These are phyloP conservation scores for Fusarium nematophilum DNA, from an alignment of 2,329 filamentous ascomycete genomes.

Conservation along the genomic window DNA sequence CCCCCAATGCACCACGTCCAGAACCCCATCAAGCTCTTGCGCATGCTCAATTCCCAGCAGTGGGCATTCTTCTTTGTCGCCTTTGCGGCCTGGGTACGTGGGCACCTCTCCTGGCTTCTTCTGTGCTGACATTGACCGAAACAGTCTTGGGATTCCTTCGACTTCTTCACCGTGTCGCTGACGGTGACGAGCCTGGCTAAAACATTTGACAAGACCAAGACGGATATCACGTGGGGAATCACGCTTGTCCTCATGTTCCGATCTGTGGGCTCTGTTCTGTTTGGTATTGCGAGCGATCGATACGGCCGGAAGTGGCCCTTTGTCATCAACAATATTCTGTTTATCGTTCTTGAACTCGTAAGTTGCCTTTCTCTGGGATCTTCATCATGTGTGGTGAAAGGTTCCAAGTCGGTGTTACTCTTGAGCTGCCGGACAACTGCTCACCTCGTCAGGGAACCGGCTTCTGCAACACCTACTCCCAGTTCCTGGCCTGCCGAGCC, in stretches of 20 bases:
- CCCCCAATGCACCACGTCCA: constrained; percentile 66
- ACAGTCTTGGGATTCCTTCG: constrained; percentile 72
- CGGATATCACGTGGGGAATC: constrained; percentile 73
- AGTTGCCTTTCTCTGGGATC: constrained; percentile 37
- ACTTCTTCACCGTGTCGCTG: constrained; percentile 74
- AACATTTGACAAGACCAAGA: constrained; percentile 63
- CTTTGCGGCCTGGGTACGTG: constrained; percentile 67
- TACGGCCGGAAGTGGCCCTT: constrained; percentile 78
- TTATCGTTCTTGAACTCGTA: constrained; percentile 78
- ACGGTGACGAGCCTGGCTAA: constrained; percentile 65
- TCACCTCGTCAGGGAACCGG: constrained; percentile 65
- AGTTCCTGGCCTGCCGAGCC: constrained; percentile 80
- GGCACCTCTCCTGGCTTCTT: no score
- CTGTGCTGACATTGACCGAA: neutral
- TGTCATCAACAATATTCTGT: constrained; percentile 78
- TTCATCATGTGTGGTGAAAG: neutral
- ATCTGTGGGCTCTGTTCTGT: constrained; percentile 64
- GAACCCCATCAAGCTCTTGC: constrained; percentile 63
- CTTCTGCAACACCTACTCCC: constrained; percentile 73
- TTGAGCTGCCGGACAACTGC: neutral
- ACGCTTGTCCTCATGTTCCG: constrained; percentile 72
- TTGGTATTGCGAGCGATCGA: constrained; percentile 66
- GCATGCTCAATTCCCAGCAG: constrained; percentile 60
- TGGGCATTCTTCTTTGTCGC: constrained; percentile 68
- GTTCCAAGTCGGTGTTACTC: neutral